These are phyloP conservation scores for Yarrowia sp. DNA, from an alignment of 805 yeast genomes.

Conservation along the genomic window DNA sequence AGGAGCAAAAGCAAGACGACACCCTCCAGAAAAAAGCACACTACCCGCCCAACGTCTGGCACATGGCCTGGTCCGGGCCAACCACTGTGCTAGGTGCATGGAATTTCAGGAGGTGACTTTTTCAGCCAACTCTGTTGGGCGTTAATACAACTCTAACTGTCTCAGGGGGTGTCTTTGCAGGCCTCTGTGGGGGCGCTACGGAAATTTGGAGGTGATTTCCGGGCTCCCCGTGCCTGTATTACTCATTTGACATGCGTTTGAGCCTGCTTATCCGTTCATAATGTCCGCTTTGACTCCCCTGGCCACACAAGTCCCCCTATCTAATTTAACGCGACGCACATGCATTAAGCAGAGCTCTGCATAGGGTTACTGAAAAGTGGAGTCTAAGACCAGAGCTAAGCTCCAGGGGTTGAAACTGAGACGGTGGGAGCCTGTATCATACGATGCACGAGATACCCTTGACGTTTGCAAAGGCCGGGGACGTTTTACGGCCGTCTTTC, in stretches of 20 bases:
- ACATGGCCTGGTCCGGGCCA: constrained; percentile 8
- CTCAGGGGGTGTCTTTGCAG: neutral
- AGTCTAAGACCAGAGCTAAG: neutral
- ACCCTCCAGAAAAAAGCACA: neutral
- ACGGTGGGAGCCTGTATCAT: too few species aligned
- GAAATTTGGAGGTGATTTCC: neutral
- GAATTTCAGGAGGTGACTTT: constrained; percentile 23
- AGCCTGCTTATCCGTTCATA: too few species aligned
- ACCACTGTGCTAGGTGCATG: constrained; percentile 19
- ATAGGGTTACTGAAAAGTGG: constrained; percentile 8
- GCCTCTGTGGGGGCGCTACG: neutral
- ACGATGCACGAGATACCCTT: too few species aligned
- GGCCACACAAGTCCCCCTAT: neutral
- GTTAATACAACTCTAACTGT: constrained; percentile 7
- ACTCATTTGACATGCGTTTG: too few species aligned
- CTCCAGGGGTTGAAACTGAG: constrained; percentile 4
- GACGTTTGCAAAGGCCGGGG: too few species aligned
- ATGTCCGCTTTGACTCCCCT: neutral
- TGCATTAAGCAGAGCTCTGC: neutral
- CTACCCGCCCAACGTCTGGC: neutral
- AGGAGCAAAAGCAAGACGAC: neutral
- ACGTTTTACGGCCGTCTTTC: neutral
- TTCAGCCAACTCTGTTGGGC: neutral
- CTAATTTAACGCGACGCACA: constrained; percentile 15
- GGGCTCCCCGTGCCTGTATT: too few species aligned